Evolutionary conservation across 306 rosid species (phyloP).

Genomic region (Glycine tomentella): DNA sequence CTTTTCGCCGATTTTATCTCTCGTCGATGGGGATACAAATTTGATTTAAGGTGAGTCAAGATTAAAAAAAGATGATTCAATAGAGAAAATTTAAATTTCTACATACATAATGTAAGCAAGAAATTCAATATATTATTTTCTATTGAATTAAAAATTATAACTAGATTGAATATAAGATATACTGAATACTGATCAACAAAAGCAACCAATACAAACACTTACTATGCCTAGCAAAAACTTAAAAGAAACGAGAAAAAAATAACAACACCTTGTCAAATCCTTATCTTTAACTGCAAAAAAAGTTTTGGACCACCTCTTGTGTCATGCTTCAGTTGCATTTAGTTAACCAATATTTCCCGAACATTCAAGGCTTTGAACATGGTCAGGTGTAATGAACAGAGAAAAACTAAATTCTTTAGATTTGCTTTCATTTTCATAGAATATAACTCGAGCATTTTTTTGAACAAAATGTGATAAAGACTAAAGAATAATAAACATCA

Average conservation of each 20-base stretch:
- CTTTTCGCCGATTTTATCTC: too few relatives aligned
- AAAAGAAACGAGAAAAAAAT: not conserved
- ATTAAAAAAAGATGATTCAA: too few relatives aligned
- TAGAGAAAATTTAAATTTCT: too few relatives aligned
- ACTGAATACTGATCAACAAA: too few relatives aligned
- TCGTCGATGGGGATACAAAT: too few relatives aligned
- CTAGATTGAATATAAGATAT: too few relatives aligned
- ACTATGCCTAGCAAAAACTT: not conserved
- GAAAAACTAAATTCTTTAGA: not conserved
- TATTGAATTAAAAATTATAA: too few relatives aligned
- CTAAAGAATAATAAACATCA: not conserved
- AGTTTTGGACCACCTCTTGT: not conserved
- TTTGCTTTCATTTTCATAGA: not conserved
- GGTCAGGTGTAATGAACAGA: not conserved
- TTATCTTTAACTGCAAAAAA: not conserved
- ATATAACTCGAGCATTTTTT: not conserved
- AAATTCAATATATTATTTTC: too few relatives aligned
- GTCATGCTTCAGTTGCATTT: not conserved
- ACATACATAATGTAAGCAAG: too few relatives aligned
- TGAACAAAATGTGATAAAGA: not conserved
- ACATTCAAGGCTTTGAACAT: not conserved
- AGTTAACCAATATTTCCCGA: not conserved
- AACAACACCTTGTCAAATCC: not conserved
- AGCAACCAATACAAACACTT: too few relatives aligned
- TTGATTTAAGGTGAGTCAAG: too few relatives aligned